These are phyloP conservation scores for Phoma sp. DNA, from an alignment of 2,329 filamentous ascomycete species.

Conservation along the genomic window DNA sequence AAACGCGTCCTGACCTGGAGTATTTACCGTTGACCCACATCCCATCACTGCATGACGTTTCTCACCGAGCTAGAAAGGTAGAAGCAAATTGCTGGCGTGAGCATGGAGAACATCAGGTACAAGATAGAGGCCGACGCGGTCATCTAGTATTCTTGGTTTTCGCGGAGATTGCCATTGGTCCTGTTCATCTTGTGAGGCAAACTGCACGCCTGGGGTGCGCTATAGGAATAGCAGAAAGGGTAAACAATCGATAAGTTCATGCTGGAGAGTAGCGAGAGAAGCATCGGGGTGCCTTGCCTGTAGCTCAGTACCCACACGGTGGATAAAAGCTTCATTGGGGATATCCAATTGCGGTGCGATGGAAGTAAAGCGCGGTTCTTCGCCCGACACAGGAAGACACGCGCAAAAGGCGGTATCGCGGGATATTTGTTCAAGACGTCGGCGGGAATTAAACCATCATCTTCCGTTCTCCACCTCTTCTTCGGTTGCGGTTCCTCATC, in stretches of 20 bases:
- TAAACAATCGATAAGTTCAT: conserved; percentile 3
- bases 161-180: not conserved
- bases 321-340: conserved; percentile 2
- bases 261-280: conserved; percentile 4
- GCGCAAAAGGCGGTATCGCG: conserved; percentile 5
- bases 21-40: not conserved
- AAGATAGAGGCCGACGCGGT: conserved; percentile 6
- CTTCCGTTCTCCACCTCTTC: conserved; percentile 1
- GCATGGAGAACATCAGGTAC: not conserved
- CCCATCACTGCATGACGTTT: conserved; percentile 3
- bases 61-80: conserved; percentile 3
- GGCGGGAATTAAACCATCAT: not conserved
- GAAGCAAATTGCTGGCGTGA: conserved; percentile 3
- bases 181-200: conserved; percentile 1
- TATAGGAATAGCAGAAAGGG: conserved; percentile 7
- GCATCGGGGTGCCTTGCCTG: not conserved
- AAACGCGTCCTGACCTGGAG: not conserved
- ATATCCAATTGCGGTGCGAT: conserved; percentile 3
- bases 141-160: conserved; percentile 2
- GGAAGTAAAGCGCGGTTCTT: conserved; percentile 1
- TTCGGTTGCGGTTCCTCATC: conserved; percentile 1
- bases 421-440: conserved; percentile 1
- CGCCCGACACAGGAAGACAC: conserved; percentile 1
- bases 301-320: conserved; percentile 7
- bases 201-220: conserved; percentile 2